Percentiles rank a stretch among this genome's conserved stretches.
Conservation (phyloP, 176 grass and related monocot genomes). For the Cenchrus americanus region DNA sequence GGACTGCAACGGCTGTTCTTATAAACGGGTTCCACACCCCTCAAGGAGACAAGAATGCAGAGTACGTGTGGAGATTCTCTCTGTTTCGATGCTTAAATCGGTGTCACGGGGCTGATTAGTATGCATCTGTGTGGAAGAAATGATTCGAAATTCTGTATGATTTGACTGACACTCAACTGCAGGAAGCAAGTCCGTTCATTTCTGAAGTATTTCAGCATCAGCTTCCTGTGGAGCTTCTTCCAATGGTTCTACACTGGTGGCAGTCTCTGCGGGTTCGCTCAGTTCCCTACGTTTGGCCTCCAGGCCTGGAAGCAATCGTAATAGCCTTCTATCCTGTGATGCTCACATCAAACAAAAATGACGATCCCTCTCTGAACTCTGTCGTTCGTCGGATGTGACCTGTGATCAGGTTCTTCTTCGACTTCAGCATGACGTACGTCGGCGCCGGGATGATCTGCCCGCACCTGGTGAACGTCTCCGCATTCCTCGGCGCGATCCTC, state of each 20-base stretch:
- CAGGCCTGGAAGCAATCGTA: constrained; percentile 95
- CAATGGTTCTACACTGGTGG: constrained; percentile 96
- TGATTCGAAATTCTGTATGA: neutral
- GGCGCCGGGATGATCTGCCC: constrained; percentile 95
- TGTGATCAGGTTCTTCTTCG: constrained; percentile 75
- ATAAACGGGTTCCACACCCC: constrained; percentile 88
- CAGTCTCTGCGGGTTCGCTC: constrained; percentile 73
- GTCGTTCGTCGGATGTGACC: neutral
- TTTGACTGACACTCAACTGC: neutral
- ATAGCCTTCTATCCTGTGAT: neutral
- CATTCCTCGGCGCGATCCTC: constrained; percentile 72
- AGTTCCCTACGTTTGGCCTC: constrained; percentile 90
- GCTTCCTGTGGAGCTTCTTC: constrained; percentile 91
- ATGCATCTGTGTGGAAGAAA: neutral
- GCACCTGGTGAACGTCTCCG: constrained; percentile 84
- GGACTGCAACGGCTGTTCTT: constrained; percentile 86
- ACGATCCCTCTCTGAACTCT: constrained; percentile 6
- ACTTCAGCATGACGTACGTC: constrained; percentile 89
- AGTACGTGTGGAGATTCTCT: constrained; percentile 46
- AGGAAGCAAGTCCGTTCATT: constrained; percentile 77
- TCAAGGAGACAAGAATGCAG: constrained; percentile 80
- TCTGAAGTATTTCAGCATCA: constrained; percentile 61
- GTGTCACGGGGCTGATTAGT: neutral
- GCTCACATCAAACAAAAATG: neutral
- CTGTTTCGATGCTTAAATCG: neutral